Evolutionary conservation across 257 asterid genomes (phyloP), one percentile per base, ranked within the genome.

Genomic region (Asclepias syriaca): DNA sequence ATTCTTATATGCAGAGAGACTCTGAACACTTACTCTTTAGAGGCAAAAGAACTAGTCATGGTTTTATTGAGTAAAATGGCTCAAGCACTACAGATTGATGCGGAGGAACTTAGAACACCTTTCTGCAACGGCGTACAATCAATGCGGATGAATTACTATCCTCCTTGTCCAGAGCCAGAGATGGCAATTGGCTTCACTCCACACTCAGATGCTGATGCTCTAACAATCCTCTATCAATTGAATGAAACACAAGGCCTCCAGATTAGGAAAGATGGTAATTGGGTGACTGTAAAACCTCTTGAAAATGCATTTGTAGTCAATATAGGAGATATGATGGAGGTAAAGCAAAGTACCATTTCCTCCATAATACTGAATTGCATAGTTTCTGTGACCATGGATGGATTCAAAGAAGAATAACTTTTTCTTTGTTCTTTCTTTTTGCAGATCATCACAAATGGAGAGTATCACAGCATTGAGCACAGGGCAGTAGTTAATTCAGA

Each of bases 251-350:
- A 76, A 15, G 89, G 89, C 55, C 87, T 87, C 72, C 85, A 87
- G 61, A 72, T 85, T 45, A 77, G 79, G 8, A 85, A 77, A 54
- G 84, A 83, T 53, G 87, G 85, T 8, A 73, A 61, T 32, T 87
- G 92, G 92, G 53, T 87, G 27, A 76, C 79, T 0, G 74, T 87
- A 45, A 79, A 69, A 18, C 89, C 89, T 7, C 86, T 81, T 66
- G 83, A 48, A 6, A 60, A 83, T 74, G 87, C 92, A 19, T 83
- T 87, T 53, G 65, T 87, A 5, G 81, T 82, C 72, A 87, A 87
- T 66, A 68, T 87, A 76, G 92, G 92, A 24, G 92, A 85, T 61
- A 76, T 83, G 13, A 65, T 87, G 81, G 92, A 85, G 92, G 92
- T 83, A 68, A 55, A 56, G 58, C 6, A 48, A 68, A 49, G 68